Evolutionary conservation across 441 rosid species (phyloP), one percentile per base, ranked within the genome.

Genomic region (Croton laevigatus): DNA sequence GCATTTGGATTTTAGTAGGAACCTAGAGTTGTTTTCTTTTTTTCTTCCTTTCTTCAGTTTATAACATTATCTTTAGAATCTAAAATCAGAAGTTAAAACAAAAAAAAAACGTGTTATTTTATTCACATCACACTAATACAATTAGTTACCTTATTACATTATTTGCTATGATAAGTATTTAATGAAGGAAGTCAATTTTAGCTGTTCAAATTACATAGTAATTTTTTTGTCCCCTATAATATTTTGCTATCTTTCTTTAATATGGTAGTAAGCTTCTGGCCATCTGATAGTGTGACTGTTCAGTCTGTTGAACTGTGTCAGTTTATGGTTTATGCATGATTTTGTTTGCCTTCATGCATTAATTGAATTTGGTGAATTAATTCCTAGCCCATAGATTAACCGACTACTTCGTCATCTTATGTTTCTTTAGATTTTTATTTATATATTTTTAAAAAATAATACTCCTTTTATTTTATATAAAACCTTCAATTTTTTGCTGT

Each of bases 221-320:
- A 38, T 4, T 38, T 40, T 5, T 14, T 49, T 49, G 14, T 14
- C 14, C 0, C 17, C 1, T 49, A 49, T 49, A 1, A 14, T 49
- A 49, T 49, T 14, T 16, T 16, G 8, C 4, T 4, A n/a, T 8
- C 27, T 53, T 53, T 51, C 17, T 16, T 11, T 32, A 16, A 52
- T 19, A 11, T 36, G 42, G 19, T 54, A 27, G 0, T 17, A 19
- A 54, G 44, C 38, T 69, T 23, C 44, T 3, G 13, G 60, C 65
- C 76, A 6, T 72, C 57, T 0, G 51, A 72, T 62, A 20, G 38
- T 58, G 55, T 68, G 67, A 62, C 52, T 8, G 34, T 70, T 71
- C 20, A 73, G 69, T 9, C 9, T 14, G 44, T 61, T 76, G 72
- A 70, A 71, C 64, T 74, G 5, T 10, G 46, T 44, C 61, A 62